phyloP scores from a whole-genome alignment of 2,329 filamentous ascomycete genomes.

The Phyllosticta paracitricarpa region DNA sequence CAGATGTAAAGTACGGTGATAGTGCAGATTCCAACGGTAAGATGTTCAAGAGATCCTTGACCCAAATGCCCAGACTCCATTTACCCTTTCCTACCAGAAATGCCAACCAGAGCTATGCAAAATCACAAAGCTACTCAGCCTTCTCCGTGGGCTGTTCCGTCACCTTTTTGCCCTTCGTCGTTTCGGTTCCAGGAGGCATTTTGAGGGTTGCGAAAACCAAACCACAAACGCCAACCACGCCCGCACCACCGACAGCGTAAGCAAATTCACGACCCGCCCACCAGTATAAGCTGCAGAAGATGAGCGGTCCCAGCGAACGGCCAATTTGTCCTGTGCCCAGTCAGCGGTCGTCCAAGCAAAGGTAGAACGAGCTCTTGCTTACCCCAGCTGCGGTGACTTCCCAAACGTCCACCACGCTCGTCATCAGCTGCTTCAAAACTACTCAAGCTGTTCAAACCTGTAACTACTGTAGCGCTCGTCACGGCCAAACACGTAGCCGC shows the following conservation, averaged over 20 bases:
- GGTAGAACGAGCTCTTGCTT: conserved; percentile 13
- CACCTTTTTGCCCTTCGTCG: conserved; percentile 4
- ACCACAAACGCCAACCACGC: conserved; percentile 64
- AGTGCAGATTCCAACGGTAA: not conserved
- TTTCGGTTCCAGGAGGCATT: conserved; percentile 43
- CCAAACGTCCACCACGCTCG: conserved; percentile 79
- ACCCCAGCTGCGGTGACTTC: conserved; percentile 62
- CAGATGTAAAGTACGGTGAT: no score
- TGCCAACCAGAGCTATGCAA: not conserved
- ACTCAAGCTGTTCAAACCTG: conserved; percentile 80
- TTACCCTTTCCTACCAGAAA: not conserved
- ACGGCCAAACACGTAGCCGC: conserved; percentile 78
- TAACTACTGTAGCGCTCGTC: conserved; percentile 91
- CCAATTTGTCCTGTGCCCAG: conserved; percentile 65
- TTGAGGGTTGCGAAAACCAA: conserved; percentile 64
- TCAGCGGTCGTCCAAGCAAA: not conserved
- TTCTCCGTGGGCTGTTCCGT: not conserved
- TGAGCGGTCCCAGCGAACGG: conserved; percentile 71
- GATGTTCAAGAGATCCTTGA: not conserved
- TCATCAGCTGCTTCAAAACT: conserved; percentile 75
- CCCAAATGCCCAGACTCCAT: not conserved
- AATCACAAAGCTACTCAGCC: not conserved
- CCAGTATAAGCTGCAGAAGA: conserved; percentile 96
- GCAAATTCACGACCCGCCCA: conserved; percentile 87
- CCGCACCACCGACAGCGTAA: conserved; percentile 69